A percentile compares a stretch with the other conserved stretches of the same genome.
These are phyloP conservation scores for Zygotorulaspora florentina DNA, from an alignment of 805 yeast species.

Conservation along the genomic window DNA sequence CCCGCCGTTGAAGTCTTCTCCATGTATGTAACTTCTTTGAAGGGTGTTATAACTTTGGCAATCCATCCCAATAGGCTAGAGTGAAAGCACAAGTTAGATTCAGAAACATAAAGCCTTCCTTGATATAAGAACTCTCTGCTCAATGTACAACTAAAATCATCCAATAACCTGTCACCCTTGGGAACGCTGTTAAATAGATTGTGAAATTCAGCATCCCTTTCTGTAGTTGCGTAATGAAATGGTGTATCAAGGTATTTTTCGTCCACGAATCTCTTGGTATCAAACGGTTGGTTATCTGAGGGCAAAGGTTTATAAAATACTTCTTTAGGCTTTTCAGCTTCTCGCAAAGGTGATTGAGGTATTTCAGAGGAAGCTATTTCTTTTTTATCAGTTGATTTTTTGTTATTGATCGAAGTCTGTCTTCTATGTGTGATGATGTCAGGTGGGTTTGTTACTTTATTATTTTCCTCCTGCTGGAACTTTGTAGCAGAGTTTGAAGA, in stretches of 20 bases:
- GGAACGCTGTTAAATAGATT: constrained; percentile 64
- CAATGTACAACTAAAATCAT: constrained; percentile 87
- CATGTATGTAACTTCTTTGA: constrained; percentile 54
- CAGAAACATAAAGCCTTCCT: constrained; percentile 81
- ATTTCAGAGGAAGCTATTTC: constrained; percentile 6
- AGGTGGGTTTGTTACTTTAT: constrained; percentile 18
- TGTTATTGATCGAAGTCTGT: constrained; percentile 19
- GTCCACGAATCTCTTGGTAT: constrained; percentile 47
- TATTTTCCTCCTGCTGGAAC: constrained; percentile 1
- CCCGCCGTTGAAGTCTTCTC: constrained; percentile 87
- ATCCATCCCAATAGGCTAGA: constrained; percentile 84
- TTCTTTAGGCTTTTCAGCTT: constrained; percentile 24
- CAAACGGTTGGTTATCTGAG: constrained; percentile 16
- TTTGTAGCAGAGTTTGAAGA: constrained; percentile 3
- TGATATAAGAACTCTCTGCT: constrained; percentile 82
- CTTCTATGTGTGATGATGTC: constrained; percentile 32
- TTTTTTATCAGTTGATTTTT: not conserved
- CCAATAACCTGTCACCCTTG: constrained; percentile 65
- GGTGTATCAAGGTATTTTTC: constrained; percentile 55
- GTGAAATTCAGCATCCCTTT: constrained; percentile 74
- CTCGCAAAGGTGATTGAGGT: constrained; percentile 17
- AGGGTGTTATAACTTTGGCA: constrained; percentile 68
- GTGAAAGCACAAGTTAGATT: constrained; percentile 75
- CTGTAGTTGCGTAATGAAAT: constrained; percentile 59
- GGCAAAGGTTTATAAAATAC: constrained; percentile 8